A percentile compares a stretch with the other conserved stretches of the same genome.
Evolutionary conservation across 2,329 filamentous ascomycete species (phyloP).

Genomic region (Orbilia brochopaga): DNA sequence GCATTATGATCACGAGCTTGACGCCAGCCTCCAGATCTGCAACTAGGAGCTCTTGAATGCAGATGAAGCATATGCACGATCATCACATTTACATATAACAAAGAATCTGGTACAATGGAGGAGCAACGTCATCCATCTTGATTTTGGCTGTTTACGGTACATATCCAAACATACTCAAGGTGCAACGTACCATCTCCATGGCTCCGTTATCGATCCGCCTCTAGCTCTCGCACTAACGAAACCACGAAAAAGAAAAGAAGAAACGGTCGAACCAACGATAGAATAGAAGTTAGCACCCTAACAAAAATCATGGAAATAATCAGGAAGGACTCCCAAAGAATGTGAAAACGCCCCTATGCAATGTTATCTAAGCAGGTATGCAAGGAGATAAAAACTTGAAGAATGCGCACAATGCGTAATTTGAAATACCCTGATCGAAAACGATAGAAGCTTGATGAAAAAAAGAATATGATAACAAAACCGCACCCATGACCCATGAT

Average conservation of each 20-base stretch:
- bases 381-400: neutral
- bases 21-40: no score
- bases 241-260: neutral
- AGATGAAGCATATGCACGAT: no score
- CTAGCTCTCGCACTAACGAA: neutral
- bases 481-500: slow-evolving; percentile 16
- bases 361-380: neutral
- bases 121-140: no score
- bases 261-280: neutral
- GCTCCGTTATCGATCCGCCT: neutral
- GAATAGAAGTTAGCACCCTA: no score
- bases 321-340: neutral
- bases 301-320: no score
- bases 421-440: slow-evolving; percentile 12
- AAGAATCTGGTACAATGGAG: no score
- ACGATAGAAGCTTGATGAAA: neutral
- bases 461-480: slow-evolving; percentile 8
- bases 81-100: no score
- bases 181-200: no score
- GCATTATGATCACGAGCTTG: no score
- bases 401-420: neutral
- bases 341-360: neutral
- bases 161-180: no score
- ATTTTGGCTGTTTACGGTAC: no score
- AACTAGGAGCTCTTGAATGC: no score